phyloP scores from a whole-genome alignment of 148 eudicot genomes.

The Rheum nobile region DNA sequence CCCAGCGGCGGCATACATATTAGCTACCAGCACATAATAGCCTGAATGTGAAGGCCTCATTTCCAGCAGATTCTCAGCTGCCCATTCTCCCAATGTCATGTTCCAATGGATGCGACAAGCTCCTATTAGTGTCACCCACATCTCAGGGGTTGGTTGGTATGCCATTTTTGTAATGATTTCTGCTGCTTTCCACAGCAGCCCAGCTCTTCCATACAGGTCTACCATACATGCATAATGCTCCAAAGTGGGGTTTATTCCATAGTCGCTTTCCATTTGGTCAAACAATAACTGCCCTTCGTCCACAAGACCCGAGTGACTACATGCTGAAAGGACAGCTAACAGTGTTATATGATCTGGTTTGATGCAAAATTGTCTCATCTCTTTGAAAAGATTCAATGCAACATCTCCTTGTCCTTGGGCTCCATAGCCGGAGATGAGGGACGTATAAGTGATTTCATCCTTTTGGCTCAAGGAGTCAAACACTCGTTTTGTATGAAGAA shows the following conservation, averaged over 20 bases:
- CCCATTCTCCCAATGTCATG: constrained; percentile 49
- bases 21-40: constrained; percentile 66
- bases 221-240: constrained; percentile 84
- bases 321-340: constrained; percentile 69
- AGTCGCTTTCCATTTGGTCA: constrained; percentile 37
- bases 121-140: constrained; percentile 79
- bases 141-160: constrained; percentile 49
- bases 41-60: constrained; percentile 54
- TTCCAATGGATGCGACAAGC: constrained; percentile 54
- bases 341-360: constrained; percentile 63
- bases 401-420: constrained; percentile 49
- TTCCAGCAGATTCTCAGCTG: constrained; percentile 61
- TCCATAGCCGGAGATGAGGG: constrained; percentile 70
- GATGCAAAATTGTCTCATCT: constrained; percentile 44
- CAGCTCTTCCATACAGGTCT: constrained; percentile 80
- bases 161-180: constrained; percentile 50
- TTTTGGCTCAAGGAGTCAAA: constrained; percentile 43
- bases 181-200: constrained; percentile 46
- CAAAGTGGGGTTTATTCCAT: constrained; percentile 44
- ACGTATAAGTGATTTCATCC: constrained; percentile 67
- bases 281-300: constrained; percentile 48
- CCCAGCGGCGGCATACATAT: constrained; percentile 69
- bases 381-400: constrained; percentile 54
- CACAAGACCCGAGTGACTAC: constrained; percentile 79
- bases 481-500: constrained; percentile 35